Base-by-base conservation (phyloP, 1,284 basidiomycete genomes). In the Ustilago cynodontis region DNA sequence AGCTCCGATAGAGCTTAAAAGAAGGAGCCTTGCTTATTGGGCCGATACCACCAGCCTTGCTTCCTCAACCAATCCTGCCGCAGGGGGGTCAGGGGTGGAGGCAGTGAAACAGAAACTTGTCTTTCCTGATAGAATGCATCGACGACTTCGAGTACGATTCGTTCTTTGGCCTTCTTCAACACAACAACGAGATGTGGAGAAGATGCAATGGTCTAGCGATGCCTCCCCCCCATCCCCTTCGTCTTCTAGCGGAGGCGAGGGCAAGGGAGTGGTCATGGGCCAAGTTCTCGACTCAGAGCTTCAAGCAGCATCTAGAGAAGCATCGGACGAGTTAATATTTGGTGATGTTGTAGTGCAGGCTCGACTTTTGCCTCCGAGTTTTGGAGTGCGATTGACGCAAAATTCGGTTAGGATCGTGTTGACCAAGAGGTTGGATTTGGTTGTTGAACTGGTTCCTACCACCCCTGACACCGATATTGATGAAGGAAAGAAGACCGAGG, bases 1-100 rank as follows among this genome's bases (percentile, higher is more conserved):
- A 65, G 79, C 79, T 50, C 75, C 79, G 1, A 45, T 79, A 1
- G 59, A 68, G 24, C 47, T 79, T 18, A 26, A 68, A 28, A 49
- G 78, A 13, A 50, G 77, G 2, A 81, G 73, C 14, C 53, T 83
- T 2, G 82, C 80, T 5, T 83, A 83, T 55, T 81, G 77, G 77
- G 74, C 70, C 13, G 80, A 80, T 20, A 22, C 70, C 2, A 9
- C 5, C 11, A 33, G 6, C 11, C 31, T 6, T 11, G 31, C 64
- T 13, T 26, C 43, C 28, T 35, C 52, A 6, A 4, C 64, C 3
- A 18, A 26, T 6, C 43, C 24, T 28, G 39, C 51, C 18, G 37
- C 14, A 16, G 37, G 37, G 37, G 37, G 10, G 18, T 11, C 4
- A 6, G n/a, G 41, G 2, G 41, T 43, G 11, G 41, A 43, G 10